A percentile compares a stretch with the other conserved stretches of the same genome.
Conservation (phyloP, 345 rosid genomes). For the Arabidopsis suecica region DNA sequence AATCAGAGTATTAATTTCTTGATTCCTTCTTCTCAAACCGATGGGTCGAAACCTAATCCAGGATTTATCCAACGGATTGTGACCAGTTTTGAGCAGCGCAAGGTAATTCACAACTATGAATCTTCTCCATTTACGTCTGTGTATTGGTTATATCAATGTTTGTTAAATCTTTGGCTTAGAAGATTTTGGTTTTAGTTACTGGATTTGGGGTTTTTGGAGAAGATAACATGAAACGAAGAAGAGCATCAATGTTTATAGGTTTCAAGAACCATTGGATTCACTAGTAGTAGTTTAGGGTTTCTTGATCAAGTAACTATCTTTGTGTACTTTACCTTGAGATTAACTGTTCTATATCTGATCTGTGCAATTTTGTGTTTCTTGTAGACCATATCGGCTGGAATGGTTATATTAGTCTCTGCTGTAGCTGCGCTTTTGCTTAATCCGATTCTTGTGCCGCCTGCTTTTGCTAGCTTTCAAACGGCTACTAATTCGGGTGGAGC, state of each 20-base stretch:
- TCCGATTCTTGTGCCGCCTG: conserved; percentile 77
- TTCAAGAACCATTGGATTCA: neutral
- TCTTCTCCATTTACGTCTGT: neutral
- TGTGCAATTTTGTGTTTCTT: conserved; percentile 19
- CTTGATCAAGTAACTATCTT: neutral
- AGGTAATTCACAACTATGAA: conserved; percentile 49
- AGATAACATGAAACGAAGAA: no score
- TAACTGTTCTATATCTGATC: neutral
- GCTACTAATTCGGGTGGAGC: conserved; percentile 60
- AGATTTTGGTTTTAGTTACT: no score
- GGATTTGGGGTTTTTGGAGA: no score
- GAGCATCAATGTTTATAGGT: neutral
- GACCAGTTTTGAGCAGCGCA: conserved; percentile 44
- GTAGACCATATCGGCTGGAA: conserved; percentile 59
- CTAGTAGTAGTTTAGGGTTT: neutral
- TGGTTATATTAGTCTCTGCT: conserved; percentile 60
- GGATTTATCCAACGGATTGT: conserved; percentile 45
- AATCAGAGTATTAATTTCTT: neutral
- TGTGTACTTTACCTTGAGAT: neutral
- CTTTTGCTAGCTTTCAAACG: conserved; percentile 74
- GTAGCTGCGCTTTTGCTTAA: conserved; percentile 56
- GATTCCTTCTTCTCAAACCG: conserved; percentile 36
- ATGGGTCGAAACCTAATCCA: conserved; percentile 46
- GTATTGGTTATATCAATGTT: neutral
- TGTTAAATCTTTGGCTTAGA: no score